Percentiles rank a stretch among this genome's conserved stretches.
Conservation (phyloP, 1,139 yeast genomes). For the Scheffersomyces cryptocercus region DNA sequence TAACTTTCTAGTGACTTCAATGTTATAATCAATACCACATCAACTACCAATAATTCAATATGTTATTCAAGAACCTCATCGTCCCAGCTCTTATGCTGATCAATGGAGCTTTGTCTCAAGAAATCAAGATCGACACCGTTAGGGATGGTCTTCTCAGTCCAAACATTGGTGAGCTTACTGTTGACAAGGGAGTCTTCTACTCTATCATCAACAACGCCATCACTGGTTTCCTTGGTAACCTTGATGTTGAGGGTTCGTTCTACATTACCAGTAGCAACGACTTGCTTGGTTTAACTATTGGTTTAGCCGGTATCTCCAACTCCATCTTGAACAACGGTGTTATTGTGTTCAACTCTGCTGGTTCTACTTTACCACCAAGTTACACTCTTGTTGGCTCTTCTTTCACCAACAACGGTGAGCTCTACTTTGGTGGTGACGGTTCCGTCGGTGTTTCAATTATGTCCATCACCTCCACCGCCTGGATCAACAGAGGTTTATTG, state of each 20-base stretch:
- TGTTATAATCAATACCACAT: no score
- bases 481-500: conserved; percentile 29
- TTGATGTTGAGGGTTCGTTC: conserved; percentile 11
- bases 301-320: conserved; percentile 7
- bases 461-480: conserved; percentile 20
- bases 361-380: conserved; percentile 8
- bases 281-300: conserved; percentile 9
- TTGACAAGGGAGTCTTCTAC: conserved; percentile 12
- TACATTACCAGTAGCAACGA: conserved; percentile 10
- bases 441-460: conserved; percentile 18
- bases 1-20: no score
- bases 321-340: conserved; percentile 2
- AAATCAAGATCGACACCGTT: conserved; percentile 8
- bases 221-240: conserved; percentile 10
- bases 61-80: conserved; percentile 5
- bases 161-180: conserved; percentile 9
- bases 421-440: conserved; percentile 29
- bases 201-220: conserved; percentile 14
- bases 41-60: neutral
- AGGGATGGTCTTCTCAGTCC: conserved; percentile 7
- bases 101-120: conserved; percentile 4
- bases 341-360: neutral
- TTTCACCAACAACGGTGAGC: conserved; percentile 29
- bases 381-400: conserved; percentile 19
- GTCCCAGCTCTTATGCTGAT: conserved; percentile 4